Evolutionary conservation across 2,329 filamentous ascomycete genomes (phyloP).

Genomic region (Pestalotiopsis sp.): DNA sequence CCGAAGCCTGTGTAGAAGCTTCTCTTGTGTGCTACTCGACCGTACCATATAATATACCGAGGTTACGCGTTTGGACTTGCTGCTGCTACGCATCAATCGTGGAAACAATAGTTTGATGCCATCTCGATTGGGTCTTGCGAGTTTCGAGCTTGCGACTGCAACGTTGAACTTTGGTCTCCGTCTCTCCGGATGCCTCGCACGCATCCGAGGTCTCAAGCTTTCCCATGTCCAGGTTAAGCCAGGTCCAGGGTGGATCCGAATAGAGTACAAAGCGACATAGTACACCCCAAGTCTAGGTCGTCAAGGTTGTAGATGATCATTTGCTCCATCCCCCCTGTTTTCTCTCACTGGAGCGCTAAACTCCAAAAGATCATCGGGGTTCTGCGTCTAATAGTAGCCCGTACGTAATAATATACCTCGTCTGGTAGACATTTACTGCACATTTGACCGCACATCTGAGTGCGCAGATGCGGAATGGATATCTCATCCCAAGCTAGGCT

Average conservation of each 20-base stretch:
- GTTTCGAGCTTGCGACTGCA: not conserved
- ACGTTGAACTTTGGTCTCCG: not conserved
- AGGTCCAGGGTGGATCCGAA: not conserved
- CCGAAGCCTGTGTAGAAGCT: too few relatives aligned
- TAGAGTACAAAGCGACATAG: not conserved
- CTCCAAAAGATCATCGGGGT: not conserved
- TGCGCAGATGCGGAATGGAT: not conserved
- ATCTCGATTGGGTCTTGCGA: not conserved
- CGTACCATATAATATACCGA: too few relatives aligned
- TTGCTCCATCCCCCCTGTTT: not conserved
- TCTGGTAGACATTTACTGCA: not conserved
- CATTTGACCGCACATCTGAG: not conserved
- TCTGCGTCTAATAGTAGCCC: not conserved
- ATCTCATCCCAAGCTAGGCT: not conserved
- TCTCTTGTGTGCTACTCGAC: too few relatives aligned
- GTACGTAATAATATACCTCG: not conserved
- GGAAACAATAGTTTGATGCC: not conserved
- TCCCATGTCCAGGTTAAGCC: not conserved
- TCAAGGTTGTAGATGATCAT: not conserved
- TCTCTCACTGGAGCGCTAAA: not conserved
- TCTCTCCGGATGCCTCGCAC: not conserved
- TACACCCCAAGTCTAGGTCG: not conserved
- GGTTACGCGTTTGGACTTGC: not conserved
- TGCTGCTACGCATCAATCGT: not conserved
- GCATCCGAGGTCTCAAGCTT: not conserved